Evolutionary conservation across 2,329 filamentous ascomycete species (phyloP), one percentile per base, ranked within the genome.

Genomic region (Stemphylium lycopersici): DNA sequence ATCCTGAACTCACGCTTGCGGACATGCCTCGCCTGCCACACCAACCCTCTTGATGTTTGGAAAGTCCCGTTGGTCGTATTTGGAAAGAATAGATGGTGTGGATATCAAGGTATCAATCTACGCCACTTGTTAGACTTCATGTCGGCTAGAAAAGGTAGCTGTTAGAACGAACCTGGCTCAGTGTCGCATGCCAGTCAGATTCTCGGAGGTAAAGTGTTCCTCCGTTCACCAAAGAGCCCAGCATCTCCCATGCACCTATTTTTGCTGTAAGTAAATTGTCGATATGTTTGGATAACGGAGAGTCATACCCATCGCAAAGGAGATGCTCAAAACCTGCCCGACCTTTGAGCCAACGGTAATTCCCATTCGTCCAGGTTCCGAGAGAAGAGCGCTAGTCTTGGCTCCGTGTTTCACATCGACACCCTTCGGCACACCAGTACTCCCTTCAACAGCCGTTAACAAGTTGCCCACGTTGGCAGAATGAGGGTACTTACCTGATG

Each of bases 291-390:
- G 16, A 16, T 10, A 6, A n/a, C 1, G 34, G 7, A 37, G n/a
- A 36, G 72, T 81, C 63, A 3, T 75, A 84, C 83, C 82, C 83
- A 86, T 86, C 58, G 86, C 84, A 57, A 86, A 87, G 38, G 81
- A 82, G 39, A 87, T 80, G 56, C 82, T 85, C 36, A 86, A 74
- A 6, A 85, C 75, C 50, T 84, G 83, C 2, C 80, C 82, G 6
- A 86, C 83, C 11, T 78, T 78, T 10, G 76, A 80, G 11, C 83
- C 83, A 2, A 76, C 68, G 10, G 62, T 70, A 45, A 86, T 81
- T 3, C 78, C 80, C 13, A 87, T 65, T 52, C 78, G 79, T 5
- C 80, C 82, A 0, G 84, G 83, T 18, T 77, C 76, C 22, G 80
- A 67, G 50, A 80, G 79, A 4, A 85, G 71, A 10, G 84, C 72